phyloP scores from a whole-genome alignment of 2,329 filamentous ascomycete genomes.

The Sarocladium kiliense region DNA sequence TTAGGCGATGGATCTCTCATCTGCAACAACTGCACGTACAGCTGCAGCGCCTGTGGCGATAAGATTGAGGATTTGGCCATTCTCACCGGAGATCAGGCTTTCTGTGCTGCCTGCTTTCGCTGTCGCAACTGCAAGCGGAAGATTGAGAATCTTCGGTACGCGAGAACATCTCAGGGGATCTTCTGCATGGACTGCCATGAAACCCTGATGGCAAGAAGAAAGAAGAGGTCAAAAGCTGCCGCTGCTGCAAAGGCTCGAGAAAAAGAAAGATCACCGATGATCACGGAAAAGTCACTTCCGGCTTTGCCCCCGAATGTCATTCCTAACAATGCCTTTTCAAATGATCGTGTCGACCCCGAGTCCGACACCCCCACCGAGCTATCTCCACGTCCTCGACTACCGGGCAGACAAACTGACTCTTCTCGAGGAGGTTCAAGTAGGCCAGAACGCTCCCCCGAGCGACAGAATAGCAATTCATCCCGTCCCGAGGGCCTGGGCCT shows the following conservation, averaged over 20 bases:
- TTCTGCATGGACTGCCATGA: conserved; percentile 99
- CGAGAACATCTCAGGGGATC: conserved; percentile 94
- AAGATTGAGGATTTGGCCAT: conserved; percentile 99
- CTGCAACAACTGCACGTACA: conserved; percentile 99
- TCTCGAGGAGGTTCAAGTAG: conserved; percentile 51
- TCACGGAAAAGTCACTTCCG: conserved; percentile 87
- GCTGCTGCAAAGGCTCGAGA: conserved; percentile 54
- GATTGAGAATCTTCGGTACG: conserved; percentile 97
- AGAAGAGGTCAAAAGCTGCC: conserved; percentile 76
- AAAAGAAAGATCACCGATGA: conserved; percentile 58
- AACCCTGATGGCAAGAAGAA: conserved; percentile 84
- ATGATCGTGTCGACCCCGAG: conserved; percentile 53
- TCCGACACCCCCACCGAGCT: conserved; percentile 65
- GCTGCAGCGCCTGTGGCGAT: conserved; percentile 91
- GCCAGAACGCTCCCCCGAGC: conserved; percentile 50
- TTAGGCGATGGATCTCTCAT: conserved; percentile 97
- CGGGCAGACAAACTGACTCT: conserved; percentile 46
- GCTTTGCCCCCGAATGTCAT: conserved; percentile 77
- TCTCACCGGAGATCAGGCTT: conserved; percentile 94
- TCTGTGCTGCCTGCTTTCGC: conserved; percentile 94
- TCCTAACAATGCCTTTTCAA: conserved; percentile 56
- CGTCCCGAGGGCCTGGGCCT: conserved; percentile 60
- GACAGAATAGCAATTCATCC: conserved; percentile 30
- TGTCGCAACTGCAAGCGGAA: conserved; percentile 98
- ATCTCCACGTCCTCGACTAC: conserved; percentile 53